Evolutionary conservation across 176 grass and related monocot species (phyloP), one percentile per base, ranked within the genome.

Genomic region (Oryza meyeriana): DNA sequence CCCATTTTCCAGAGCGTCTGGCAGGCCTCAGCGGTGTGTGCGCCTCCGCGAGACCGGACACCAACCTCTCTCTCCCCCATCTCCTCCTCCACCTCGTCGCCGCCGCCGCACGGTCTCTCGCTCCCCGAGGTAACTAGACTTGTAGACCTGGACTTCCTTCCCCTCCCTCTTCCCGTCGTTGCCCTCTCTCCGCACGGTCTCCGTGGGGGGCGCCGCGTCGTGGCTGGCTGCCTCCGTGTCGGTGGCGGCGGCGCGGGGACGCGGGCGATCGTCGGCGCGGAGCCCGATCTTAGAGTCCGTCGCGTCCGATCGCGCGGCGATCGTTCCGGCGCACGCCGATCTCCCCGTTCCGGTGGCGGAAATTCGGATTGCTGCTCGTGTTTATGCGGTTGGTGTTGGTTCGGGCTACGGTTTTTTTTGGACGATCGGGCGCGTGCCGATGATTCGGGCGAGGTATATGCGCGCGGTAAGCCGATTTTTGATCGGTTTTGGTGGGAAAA

Each of bases 1-100:
- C 26, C 75, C 52, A 68, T 52, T 20, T 52, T 76, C 30, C 82
- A 69, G 76, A 89, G 70, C 69, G 50, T 55, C 87, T 76, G n/a
- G n/a, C 67, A 78, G 86, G 69, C 69, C 87, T 76, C 80, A 88
- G 85, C 64, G 85, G 72, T 35, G 61, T 76, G 85, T 82, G 87
- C 68, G 35, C 26, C 68, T 72, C 52, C 70, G 77, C 66, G 82
- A 84, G 81, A 89, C 87, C 81, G 81, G 76, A 85, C 87, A 89
- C 77, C 87, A 89, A 81, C 82, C 82, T 85, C 87, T 48, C 81
- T 76, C 14, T 70, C 64, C 44, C 29, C 34, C 61, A 33, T 57
- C 3, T 32, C 85, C 27, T 74, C 62, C 69, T 24, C 83, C 85
- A 22, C 85, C 64, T 77, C 86, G 86, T 69, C 78, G 35, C 62